Base-by-base conservation (phyloP, 768 basidiomycete genomes). In the Baorangia bicolor region DNA sequence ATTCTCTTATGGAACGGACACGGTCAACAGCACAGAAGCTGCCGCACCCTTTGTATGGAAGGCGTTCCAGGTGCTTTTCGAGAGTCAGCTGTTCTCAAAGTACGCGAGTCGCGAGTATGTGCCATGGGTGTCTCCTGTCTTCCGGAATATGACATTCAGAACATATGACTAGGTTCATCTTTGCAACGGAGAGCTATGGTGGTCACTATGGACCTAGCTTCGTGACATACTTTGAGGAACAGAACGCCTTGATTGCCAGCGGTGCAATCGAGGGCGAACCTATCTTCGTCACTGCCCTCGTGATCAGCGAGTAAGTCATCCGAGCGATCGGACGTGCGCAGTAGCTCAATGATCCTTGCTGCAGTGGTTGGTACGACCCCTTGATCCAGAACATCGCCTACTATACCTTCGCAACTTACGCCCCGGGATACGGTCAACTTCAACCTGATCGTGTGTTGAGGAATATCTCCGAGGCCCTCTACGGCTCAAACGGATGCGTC, bases 161-260 rank as follows among this genome's bases (percentile, higher is more conserved):
- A 20, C 16, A 30, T 14, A 38, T 33, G 0, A 23, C 20, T 37
- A 85, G 85, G 60, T 85, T 87, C 59, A 79, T 85, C 35, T 77
- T 87, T 43, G 77, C 83, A 2, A 85, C 85, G 6, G 85, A 88
- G 64, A 84, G 83, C 48, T 88, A 85, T 51, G 86, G 86, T 7
- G 85, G 85, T 0, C 85, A 87, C 62, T 87, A 85, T 63, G 85
- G 82, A 1, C 84, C 86, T 4, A 75, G 74, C 47, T 86, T 87
- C 57, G 83, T 84, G 30, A 81, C 81, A 5, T 86, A 78, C 62
- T 87, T 88, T 62, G 75, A 85, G 33, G 69, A 84, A 53, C 85
- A 88, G 65, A 88, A 86, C 46, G 69, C 71, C 1, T 68, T 76
- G 48, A 86, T 87, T 49, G 59, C 70, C 10, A 63, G 63, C 9